A percentile compares a stretch with the other conserved stretches of the same genome.
Evolutionary conservation across 1,284 basidiomycete genomes (phyloP).

Genomic region (Coniferiporia sulphurascens): DNA sequence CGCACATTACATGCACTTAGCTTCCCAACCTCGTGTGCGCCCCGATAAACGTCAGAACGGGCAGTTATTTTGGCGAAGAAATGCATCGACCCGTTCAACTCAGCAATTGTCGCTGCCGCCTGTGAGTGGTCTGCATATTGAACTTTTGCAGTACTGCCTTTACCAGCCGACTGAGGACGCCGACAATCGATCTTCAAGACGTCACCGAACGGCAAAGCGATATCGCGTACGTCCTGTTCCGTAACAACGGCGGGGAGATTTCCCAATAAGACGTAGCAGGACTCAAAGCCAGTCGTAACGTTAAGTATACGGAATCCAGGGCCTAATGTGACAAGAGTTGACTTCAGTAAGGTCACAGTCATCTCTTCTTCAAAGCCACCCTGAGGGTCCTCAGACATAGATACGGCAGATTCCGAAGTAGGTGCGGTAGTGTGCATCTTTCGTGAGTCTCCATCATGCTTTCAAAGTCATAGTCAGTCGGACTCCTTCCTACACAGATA

Average conservation of each 20-base stretch:
- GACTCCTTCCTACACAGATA: not conserved
- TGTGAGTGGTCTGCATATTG: conserved; percentile 3
- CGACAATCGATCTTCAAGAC: not conserved
- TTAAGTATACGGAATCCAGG: conserved; percentile 12
- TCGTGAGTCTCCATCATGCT: not conserved
- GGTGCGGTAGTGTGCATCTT: not conserved
- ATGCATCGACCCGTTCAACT: conserved; percentile 1
- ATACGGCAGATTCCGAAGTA: not conserved
- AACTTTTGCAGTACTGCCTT: conserved; percentile 6
- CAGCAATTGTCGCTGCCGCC: conserved; percentile 8
- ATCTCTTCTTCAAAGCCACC: not conserved
- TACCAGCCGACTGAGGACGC: not conserved
- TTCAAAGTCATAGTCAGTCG: not conserved
- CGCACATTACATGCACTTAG: conserved; percentile 6
- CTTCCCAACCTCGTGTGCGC: conserved; percentile 1
- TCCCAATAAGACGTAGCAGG: conserved; percentile 2
- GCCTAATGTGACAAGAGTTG: conserved; percentile 13
- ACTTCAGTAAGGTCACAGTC: conserved; percentile 7
- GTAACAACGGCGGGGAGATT: conserved; percentile 11
- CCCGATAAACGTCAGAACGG: not conserved
- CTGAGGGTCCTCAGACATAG: not conserved
- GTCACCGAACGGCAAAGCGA: conserved; percentile 6
- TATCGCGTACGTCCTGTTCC: conserved; percentile 5
- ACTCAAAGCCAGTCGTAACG: conserved; percentile 12
- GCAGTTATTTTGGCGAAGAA: conserved; percentile 7